phyloP scores from a whole-genome alignment of 2,329 filamentous ascomycete species.

The Lecanicillium sp. region DNA sequence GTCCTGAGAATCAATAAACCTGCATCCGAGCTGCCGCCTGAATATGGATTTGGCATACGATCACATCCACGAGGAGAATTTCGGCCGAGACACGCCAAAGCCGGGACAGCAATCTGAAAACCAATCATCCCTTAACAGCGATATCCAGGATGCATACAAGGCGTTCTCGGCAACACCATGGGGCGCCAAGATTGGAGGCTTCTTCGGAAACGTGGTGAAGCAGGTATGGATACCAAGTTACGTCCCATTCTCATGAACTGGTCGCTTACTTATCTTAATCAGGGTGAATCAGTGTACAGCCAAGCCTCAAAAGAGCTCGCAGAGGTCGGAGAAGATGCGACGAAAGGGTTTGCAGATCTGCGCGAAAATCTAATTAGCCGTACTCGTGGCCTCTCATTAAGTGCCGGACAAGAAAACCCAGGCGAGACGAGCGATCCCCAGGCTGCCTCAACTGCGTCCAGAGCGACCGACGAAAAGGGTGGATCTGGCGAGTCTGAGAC shows the following conservation, averaged over 20 bases:
- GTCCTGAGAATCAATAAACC: too few relatives aligned
- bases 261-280: slow-evolving; percentile 11
- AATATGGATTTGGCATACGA: slow-evolving; percentile 95
- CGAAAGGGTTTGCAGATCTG: slow-evolving; percentile 68
- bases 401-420: slow-evolving; percentile 20
- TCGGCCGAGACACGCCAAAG: slow-evolving; percentile 47
- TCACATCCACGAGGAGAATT: slow-evolving; percentile 80
- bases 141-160: slow-evolving; percentile 92
- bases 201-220: slow-evolving; percentile 87
- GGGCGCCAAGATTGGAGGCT: slow-evolving; percentile 80
- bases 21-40: not conserved
- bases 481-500: slow-evolving; percentile 42
- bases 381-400: slow-evolving; percentile 65
- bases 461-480: slow-evolving; percentile 30
- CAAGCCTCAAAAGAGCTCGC: slow-evolving; percentile 80
- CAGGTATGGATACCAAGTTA: slow-evolving; percentile 48
- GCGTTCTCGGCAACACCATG: slow-evolving; percentile 87
- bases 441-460: slow-evolving; percentile 39
- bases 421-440: slow-evolving; percentile 22
- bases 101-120: slow-evolving; percentile 26
- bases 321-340: slow-evolving; percentile 71
- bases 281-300: slow-evolving; percentile 77
- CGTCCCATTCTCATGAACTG: not conserved
- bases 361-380: slow-evolving; percentile 60
- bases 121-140: slow-evolving; percentile 62